These are phyloP conservation scores for Trametes punicea DNA, from an alignment of 768 basidiomycete species.

Conservation along the genomic window DNA sequence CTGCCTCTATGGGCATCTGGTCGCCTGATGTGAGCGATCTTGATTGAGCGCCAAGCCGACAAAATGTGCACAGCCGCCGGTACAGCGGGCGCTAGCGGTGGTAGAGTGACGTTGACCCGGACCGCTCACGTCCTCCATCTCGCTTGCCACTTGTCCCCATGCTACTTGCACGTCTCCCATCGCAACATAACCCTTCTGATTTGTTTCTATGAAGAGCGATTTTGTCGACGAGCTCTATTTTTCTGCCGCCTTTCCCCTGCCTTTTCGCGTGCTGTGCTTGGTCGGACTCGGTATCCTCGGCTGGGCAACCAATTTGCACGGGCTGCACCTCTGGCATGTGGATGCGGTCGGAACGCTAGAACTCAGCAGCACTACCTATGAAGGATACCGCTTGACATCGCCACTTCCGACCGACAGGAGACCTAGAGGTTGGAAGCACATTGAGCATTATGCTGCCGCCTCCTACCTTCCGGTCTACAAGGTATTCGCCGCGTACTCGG, in stretches of 20 bases:
- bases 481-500: slow-evolving; percentile 56
- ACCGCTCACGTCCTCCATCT: not conserved
- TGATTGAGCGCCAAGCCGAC: no score
- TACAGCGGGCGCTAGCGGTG: not conserved
- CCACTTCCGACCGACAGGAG: slow-evolving; percentile 27
- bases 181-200: not conserved
- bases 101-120: slow-evolving; percentile 7
- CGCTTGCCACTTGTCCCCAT: slow-evolving; percentile 7
- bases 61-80: slow-evolving; percentile 9
- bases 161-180: not conserved
- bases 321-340: slow-evolving; percentile 67
- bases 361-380: slow-evolving; percentile 30
- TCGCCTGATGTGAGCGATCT: no score
- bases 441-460: slow-evolving; percentile 35
- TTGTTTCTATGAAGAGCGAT: slow-evolving; percentile 31
- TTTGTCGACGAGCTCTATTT: slow-evolving; percentile 42
- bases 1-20: no score
- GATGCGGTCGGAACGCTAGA: slow-evolving; percentile 74
- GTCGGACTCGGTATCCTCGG: slow-evolving; percentile 76
- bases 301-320: slow-evolving; percentile 93
- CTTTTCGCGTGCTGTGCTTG: slow-evolving; percentile 85
- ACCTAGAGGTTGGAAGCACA: slow-evolving; percentile 29
- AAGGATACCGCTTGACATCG: slow-evolving; percentile 19
- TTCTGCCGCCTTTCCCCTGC: slow-evolving; percentile 73
- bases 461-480: slow-evolving; percentile 66